Base-by-base conservation (phyloP, 768 basidiomycete genomes). In the Naganishia randhawae region DNA sequence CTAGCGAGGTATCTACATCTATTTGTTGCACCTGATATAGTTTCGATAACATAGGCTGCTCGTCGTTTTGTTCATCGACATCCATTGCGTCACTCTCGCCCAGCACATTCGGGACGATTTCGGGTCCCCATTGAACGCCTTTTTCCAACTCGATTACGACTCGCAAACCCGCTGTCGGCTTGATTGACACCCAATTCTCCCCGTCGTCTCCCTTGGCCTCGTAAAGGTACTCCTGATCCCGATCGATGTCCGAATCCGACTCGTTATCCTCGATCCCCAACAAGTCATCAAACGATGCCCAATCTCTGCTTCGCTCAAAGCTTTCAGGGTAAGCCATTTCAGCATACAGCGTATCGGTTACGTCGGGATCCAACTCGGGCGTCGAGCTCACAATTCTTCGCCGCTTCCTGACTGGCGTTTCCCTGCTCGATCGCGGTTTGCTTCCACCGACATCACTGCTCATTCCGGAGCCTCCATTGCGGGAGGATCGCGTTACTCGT, bases 371-470 rank as follows among this genome's bases (percentile, higher is more conserved):
- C 19, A 61, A 25, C 25, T 39, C 57, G 29, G 57, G 57, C 39
- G 57, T 61, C 57, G 57, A 61, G 57, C 57, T 61, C 57, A 61
- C 57, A 61, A 61, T 61, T 61, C 57, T 61, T 25, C 57, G 35
- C 14, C 57, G 57, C 11, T 61, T 61, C 39, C 57, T 42, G 19
- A 39, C 54, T 31, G 22, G 17, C 57, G 57, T 39, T 27, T 41
- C 57, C 3, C 37, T n/a, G 45, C 9, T 19, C 25, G 57, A 27
- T 35, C 31, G 37, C 39, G 41, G 37, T 19, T 41, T 55, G 14
- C 29, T 25, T 35, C 22, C 33, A 22, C n/a, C 55, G 55, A 35
- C 55, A 4, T 57, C 55, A 61, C 57, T 42, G 57, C 39, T 25
- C 10, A 39, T 61, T n/a, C 57, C 37, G 14, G 57, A 61, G 35